Evolutionary conservation across 805 yeast genomes (phyloP).

Genomic region (Candida sphagnicola): DNA sequence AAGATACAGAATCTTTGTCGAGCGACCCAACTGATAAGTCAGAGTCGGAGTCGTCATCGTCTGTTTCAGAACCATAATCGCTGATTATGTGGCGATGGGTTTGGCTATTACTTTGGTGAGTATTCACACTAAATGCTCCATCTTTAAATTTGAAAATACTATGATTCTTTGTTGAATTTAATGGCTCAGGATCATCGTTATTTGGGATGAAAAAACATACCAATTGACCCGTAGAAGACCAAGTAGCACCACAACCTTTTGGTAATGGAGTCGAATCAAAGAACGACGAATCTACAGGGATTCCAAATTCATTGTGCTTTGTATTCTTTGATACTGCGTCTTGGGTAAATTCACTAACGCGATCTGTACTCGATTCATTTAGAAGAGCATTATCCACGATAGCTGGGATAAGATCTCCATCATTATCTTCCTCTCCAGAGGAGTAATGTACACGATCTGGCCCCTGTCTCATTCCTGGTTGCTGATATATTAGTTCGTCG

Average conservation of each 20-base stretch:
- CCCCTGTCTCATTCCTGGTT: slow-evolving; percentile 19
- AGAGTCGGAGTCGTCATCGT: slow-evolving; percentile 17
- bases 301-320: background rate
- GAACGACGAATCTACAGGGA: background rate
- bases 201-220: slow-evolving; percentile 74
- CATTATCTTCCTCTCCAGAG: slow-evolving; percentile 25
- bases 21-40: slow-evolving; percentile 8
- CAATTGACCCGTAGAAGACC: slow-evolving; percentile 76
- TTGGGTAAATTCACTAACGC: background rate
- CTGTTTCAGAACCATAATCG: slow-evolving; percentile 18
- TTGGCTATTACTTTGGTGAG: slow-evolving; percentile 11
- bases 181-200: slow-evolving; percentile 20
- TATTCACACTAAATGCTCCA: slow-evolving; percentile 43
- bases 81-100: slow-evolving; percentile 10
- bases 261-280: slow-evolving; percentile 84
- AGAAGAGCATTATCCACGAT: slow-evolving; percentile 34
- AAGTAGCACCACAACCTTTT: slow-evolving; percentile 87
- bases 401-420: slow-evolving; percentile 39
- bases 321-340: background rate
- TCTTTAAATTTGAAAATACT: slow-evolving; percentile 42
- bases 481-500: slow-evolving; percentile 36
- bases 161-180: slow-evolving; percentile 43
- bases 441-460: slow-evolving; percentile 29
- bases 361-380: slow-evolving; percentile 3
- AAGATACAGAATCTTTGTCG: slow-evolving; percentile 11